These are phyloP conservation scores for Phaeomoniella chlamydospora DNA, from an alignment of 2,329 filamentous ascomycete species.

Conservation along the genomic window DNA sequence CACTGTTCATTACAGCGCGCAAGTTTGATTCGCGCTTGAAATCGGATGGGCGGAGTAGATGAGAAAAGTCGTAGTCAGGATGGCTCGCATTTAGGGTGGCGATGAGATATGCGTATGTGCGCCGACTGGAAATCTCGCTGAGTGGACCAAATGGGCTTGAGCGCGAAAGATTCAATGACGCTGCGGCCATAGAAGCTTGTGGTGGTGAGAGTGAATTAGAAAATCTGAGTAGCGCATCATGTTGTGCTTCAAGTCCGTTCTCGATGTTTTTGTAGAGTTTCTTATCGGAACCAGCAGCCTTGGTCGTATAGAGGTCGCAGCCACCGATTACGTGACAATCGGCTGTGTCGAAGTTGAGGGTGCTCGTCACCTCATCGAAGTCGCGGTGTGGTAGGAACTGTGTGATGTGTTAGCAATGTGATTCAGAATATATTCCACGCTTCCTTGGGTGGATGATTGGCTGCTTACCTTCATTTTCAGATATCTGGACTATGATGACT, in stretches of 20 bases:
- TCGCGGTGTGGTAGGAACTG: slow-evolving; percentile 86
- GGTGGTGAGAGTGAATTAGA: slow-evolving; percentile 80
- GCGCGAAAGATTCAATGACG: slow-evolving; percentile 58
- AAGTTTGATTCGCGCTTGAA: slow-evolving; percentile 76
- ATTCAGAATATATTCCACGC: slow-evolving; percentile 2
- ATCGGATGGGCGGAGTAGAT: slow-evolving; percentile 75
- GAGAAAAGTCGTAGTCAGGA: slow-evolving; percentile 92
- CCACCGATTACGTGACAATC: slow-evolving; percentile 86
- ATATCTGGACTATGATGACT: not conserved
- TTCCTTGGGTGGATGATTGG: not conserved
- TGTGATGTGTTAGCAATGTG: slow-evolving; percentile 10
- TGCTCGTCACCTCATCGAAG: slow-evolving; percentile 80
- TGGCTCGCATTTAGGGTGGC: slow-evolving; percentile 93
- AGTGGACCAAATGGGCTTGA: slow-evolving; percentile 87
- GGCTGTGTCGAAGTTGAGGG: slow-evolving; percentile 88
- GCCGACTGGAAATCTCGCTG: slow-evolving; percentile 72
- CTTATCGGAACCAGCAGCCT: slow-evolving; percentile 88
- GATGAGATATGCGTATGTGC: slow-evolving; percentile 91
- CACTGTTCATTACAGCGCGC: slow-evolving; percentile 66
- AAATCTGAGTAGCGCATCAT: slow-evolving; percentile 73
- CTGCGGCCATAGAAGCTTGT: slow-evolving; percentile 54
- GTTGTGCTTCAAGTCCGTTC: slow-evolving; percentile 76
- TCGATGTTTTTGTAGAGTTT: slow-evolving; percentile 96
- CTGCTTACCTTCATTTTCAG: slow-evolving; percentile 13
- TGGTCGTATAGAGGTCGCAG: slow-evolving; percentile 95